Base-by-base conservation (phyloP, 306 rosid species). In the Erythrophleum fordii region DNA sequence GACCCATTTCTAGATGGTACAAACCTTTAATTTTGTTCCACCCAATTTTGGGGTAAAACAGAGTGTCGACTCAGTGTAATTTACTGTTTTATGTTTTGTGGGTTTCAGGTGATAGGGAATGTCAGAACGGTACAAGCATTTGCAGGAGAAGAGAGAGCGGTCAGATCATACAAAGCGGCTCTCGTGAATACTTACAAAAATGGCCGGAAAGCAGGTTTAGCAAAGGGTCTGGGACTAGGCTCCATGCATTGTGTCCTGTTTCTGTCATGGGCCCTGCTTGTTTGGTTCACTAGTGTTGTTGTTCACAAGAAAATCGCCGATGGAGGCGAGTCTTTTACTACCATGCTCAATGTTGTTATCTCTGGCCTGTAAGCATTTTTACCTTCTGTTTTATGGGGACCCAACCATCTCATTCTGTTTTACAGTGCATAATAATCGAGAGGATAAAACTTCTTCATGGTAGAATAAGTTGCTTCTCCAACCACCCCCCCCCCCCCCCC, bases 261-360 rank as follows among this genome's bases (percentile, higher is more conserved):
- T 78, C 93, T 95, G 18, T 95, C 99, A 12, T 93, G 96, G 93
- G 77, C 99, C 11, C 77, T 95, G 89, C 96, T 95, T 45, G 92
- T 93, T 65, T 93, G 99, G 97, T 95, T 81, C 89, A 93, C 94
- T 28, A 95, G 99, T 77, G 6, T 95, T 68, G 88, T 93, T 78
- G 99, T 95, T 80, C 99, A 95, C 87, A 95, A 93, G 89, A 74
- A 83, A 11, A 91, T 95, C 25, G 91, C 98, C 76, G 88, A 93
- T 84, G 98, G 99, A 0, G 99, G 99, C 37, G 97, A 95, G 23
- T 91, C 99, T 62, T 95, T 95, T 92, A 93, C 97, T 34, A 95
- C 99, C 82, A 93, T 95, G 99, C 97, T 95, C 80, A 95, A 95
- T 69, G 99, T 95, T 60, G 99, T 95, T 2, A 93, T 95, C 79